Conservation (phyloP, 176 grass and related monocot genomes). For the Cenchrus americanus region DNA sequence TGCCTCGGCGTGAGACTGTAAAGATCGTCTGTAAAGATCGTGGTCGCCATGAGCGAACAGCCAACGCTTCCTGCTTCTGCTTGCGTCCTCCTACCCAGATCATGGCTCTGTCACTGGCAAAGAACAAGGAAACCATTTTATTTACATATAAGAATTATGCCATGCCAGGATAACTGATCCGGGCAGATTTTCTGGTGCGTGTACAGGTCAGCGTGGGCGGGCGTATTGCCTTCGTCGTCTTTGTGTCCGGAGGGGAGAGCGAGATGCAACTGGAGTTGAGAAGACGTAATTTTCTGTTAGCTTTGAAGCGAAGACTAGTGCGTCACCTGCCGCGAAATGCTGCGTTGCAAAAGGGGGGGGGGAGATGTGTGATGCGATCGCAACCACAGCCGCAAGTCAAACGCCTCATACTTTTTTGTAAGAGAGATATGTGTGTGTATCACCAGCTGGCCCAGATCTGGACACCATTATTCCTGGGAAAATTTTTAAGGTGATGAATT, state of each 20-base stretch:
- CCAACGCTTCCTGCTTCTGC: neutral
- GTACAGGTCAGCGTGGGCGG: constrained; percentile 27
- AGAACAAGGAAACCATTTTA: neutral
- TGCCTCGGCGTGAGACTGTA: neutral
- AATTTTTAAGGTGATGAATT: neutral
- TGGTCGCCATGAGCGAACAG: constrained; percentile 35
- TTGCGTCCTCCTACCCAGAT: neutral
- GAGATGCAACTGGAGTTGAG: neutral
- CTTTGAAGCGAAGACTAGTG: constrained; percentile 20
- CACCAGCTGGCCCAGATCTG: constrained; percentile 37
- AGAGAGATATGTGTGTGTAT: neutral
- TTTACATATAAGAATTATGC: neutral
- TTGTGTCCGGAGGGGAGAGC: neutral
- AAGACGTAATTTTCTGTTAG: constrained; percentile 25
- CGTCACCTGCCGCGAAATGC: constrained; percentile 24
- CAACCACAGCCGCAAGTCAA: constrained; percentile 26
- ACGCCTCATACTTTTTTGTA: neutral
- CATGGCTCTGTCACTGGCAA: constrained; percentile 17
- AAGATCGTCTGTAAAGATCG: constrained; percentile 19
- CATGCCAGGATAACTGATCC: neutral
- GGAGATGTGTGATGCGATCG: constrained; percentile 8
- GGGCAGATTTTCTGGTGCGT: constrained; percentile 24
- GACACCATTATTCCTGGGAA: constrained; percentile 6
- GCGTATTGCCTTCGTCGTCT: neutral
- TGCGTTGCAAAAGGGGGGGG: neutral